Percentiles rank a stretch among this genome's conserved stretches.
Conservation (phyloP, 306 rosid genomes). For the Senna siamea region DNA sequence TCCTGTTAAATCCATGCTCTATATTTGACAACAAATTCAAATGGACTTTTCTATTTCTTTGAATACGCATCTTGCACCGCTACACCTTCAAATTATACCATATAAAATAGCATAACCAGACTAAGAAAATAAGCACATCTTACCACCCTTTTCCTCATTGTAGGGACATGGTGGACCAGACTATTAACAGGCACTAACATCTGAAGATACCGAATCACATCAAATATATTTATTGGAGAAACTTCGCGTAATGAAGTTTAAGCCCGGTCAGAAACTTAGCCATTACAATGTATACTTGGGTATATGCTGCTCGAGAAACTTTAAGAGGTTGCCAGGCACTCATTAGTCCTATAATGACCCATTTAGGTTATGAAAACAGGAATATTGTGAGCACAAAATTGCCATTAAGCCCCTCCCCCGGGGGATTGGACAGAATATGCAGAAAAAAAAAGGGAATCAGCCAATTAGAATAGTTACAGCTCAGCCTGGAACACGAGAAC, state of each 20-base stretch:
- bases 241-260: not conserved
- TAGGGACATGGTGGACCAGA: not conserved
- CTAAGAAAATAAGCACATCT: not conserved
- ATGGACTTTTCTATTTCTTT: not conserved
- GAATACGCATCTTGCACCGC: not conserved
- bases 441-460: not conserved
- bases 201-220: not conserved
- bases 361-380: not conserved
- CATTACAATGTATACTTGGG: not conserved
- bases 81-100: not conserved
- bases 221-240: not conserved
- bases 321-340: not conserved
- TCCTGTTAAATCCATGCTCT: not conserved
- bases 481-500: not conserved
- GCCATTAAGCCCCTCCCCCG: not conserved
- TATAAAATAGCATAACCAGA: no score
- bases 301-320: not conserved
- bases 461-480: not conserved
- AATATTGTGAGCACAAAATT: not conserved
- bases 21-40: not conserved
- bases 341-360: not conserved
- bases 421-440: not conserved
- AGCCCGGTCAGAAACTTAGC: not conserved
- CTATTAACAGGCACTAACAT: not conserved
- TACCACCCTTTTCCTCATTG: not conserved